phyloP scores from a whole-genome alignment of 805 yeast species.

The Candida tallmaniae region DNA sequence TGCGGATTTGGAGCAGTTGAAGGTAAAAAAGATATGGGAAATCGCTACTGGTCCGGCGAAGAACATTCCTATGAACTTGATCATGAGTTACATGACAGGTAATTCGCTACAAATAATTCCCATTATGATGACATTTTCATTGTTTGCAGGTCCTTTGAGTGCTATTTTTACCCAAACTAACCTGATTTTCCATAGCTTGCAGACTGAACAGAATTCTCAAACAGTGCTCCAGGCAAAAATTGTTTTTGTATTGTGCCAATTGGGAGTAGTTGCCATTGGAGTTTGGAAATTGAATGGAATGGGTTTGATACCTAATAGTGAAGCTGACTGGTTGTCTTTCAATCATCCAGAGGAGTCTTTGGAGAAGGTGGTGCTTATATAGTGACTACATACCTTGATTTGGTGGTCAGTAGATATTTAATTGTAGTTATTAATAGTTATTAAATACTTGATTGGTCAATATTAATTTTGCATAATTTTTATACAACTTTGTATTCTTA shows the following conservation, averaged over 20 bases:
- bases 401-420: too few relatives aligned
- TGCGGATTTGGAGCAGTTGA: conserved; percentile 27
- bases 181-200: conserved; percentile 48
- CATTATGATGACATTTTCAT: conserved; percentile 81
- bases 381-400: too few relatives aligned
- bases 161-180: conserved; percentile 59
- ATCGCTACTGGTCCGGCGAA: conserved; percentile 79
- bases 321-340: conserved; percentile 92
- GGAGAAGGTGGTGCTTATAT: neutral
- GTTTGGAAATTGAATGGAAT: conserved; percentile 77
- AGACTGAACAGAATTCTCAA: conserved; percentile 30
- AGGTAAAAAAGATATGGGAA: conserved; percentile 77
- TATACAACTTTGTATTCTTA: too few relatives aligned
- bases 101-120: conserved; percentile 86
- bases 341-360: conserved; percentile 37
- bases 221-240: conserved; percentile 25
- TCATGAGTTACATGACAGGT: conserved; percentile 93
- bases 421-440: too few relatives aligned
- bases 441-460: too few relatives aligned
- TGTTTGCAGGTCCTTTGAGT: conserved; percentile 71
- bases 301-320: conserved; percentile 87
- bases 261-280: conserved; percentile 66
- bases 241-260: conserved; percentile 35
- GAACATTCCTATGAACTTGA: conserved; percentile 77
- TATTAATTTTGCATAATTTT: too few relatives aligned